These are phyloP conservation scores for Haberlea rhodopensis DNA, from an alignment of 257 asterid species.

Conservation along the genomic window DNA sequence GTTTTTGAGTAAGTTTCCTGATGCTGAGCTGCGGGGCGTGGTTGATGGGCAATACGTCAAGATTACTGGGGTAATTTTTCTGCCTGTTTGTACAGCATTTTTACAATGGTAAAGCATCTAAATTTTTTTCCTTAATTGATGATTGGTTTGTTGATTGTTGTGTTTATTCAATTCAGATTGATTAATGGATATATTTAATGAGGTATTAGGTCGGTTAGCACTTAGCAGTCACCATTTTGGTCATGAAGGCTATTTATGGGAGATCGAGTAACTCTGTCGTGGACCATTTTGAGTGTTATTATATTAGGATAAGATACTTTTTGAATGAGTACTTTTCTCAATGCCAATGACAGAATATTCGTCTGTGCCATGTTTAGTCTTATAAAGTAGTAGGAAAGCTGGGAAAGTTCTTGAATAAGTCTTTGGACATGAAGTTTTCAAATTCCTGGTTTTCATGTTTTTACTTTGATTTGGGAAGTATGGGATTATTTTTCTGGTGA, in stretches of 20 bases:
- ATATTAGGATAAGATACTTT: no score
- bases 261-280: no score
- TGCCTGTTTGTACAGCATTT: background rate
- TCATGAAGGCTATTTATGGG: no score
- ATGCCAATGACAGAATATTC: background rate
- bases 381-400: background rate
- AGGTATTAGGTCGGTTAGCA: background rate
- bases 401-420: background rate
- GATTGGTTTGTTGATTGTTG: background rate
- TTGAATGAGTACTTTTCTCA: no score
- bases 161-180: background rate
- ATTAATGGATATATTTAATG: background rate
- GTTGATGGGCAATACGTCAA: conserved; percentile 89
- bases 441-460: background rate
- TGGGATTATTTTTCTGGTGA: background rate
- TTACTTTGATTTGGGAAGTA: background rate
- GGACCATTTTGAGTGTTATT: no score
- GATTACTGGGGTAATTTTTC: conserved; percentile 89
- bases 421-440: background rate
- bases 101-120: background rate
- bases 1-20: conserved; percentile 54
- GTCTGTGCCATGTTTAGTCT: background rate
- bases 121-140: background rate
- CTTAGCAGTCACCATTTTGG: background rate
- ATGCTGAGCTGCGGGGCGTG: conserved; percentile 89